A percentile compares a stretch with the other conserved stretches of the same genome.
Evolutionary conservation across 768 basidiomycete genomes (phyloP).

Genomic region (Piloderma croceum): DNA sequence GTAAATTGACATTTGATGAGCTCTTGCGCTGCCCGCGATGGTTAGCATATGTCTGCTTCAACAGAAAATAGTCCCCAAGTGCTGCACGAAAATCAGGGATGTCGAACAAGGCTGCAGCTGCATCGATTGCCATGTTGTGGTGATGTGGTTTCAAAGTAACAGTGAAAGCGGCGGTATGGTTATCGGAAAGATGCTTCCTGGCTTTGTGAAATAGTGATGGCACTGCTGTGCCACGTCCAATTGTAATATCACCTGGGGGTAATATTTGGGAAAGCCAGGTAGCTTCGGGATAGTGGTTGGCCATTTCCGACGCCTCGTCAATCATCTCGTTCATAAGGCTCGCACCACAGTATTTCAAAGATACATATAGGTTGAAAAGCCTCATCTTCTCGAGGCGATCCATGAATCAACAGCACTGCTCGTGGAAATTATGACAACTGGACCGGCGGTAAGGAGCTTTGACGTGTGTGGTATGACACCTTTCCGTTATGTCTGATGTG

Average conservation of each 20-base stretch:
- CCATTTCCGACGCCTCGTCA: neutral
- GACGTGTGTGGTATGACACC: neutral
- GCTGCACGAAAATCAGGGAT: constrained; percentile 7
- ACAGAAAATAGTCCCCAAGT: constrained; percentile 7
- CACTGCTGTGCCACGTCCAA: neutral
- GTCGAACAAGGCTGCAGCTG: neutral
- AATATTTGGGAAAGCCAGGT: neutral
- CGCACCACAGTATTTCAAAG: neutral
- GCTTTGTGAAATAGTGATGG: neutral
- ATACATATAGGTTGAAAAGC: neutral
- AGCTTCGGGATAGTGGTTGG: neutral
- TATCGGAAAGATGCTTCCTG: neutral
- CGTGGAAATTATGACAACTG: neutral
- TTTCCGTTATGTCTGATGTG: constrained; percentile 5
- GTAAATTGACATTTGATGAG: too few relatives aligned
- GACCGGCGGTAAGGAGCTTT: neutral
- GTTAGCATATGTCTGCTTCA: too few relatives aligned
- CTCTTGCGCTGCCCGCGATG: too few relatives aligned
- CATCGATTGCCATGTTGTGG: constrained; percentile 1
- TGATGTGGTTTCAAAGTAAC: constrained; percentile 1
- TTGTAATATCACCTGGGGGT: neutral
- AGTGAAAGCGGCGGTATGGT: neutral
- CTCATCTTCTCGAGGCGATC: neutral
- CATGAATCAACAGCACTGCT: neutral
- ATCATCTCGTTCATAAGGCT: neutral